Conservation (phyloP, 2,329 filamentous ascomycete species). For the Colletotrichum incanum region DNA sequence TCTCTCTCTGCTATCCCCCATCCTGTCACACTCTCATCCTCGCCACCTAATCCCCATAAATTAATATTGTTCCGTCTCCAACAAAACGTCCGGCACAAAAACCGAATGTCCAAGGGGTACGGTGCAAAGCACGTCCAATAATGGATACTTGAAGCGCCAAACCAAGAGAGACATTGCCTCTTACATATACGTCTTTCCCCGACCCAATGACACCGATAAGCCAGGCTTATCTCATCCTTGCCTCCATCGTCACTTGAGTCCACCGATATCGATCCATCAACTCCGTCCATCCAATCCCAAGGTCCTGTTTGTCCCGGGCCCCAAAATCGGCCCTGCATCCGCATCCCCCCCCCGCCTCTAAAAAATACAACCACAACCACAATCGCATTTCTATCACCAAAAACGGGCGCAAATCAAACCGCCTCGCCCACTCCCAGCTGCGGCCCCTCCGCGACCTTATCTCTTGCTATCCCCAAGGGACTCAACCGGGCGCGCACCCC, state of each 20-base stretch:
- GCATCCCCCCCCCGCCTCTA: constrained; percentile 10
- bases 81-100: constrained; percentile 12
- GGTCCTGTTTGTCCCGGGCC: constrained; percentile 33
- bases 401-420: constrained; percentile 44
- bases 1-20: constrained; percentile 14
- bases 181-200: constrained; percentile 39
- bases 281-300: constrained; percentile 40
- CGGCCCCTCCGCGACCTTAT: constrained; percentile 38
- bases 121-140: constrained; percentile 21
- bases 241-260: constrained; percentile 67
- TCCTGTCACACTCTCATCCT: constrained; percentile 26
- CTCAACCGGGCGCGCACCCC: constrained; percentile 14
- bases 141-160: constrained; percentile 25
- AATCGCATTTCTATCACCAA: constrained; percentile 40
- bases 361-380: constrained; percentile 23
- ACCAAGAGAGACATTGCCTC: constrained; percentile 33
- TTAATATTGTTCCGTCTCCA: constrained; percentile 15
- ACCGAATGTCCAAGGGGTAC: constrained; percentile 1
- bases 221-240: constrained; percentile 71
- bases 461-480: constrained; percentile 21
- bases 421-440: constrained; percentile 38
- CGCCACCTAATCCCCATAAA: constrained; percentile 27
- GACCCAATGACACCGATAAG: constrained; percentile 71
- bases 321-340: constrained; percentile 36
- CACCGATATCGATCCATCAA: constrained; percentile 43